Evolutionary conservation across 805 yeast genomes (phyloP).

Genomic region (Debaryomyces castellii): DNA sequence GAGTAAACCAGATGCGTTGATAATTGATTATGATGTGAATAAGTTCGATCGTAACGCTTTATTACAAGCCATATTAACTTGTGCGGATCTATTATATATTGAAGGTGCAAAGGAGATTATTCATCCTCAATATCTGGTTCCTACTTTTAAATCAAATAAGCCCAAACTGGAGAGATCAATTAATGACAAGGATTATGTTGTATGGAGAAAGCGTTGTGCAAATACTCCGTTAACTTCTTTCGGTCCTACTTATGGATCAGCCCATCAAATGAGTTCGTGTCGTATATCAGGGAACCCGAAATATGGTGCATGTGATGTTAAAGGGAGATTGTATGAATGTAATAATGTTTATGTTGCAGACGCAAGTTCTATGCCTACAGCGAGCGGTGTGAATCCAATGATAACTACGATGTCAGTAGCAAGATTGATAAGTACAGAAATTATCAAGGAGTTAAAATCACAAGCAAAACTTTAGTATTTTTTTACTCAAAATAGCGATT

Average conservation of each 20-base stretch:
- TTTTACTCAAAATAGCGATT: background rate
- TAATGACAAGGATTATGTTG: conserved; percentile 43
- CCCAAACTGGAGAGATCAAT: conserved; percentile 38
- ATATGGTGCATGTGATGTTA: conserved; percentile 43
- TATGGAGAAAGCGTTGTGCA: conserved; percentile 31
- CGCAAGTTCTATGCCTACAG: conserved; percentile 50
- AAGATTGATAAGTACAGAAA: conserved; percentile 38
- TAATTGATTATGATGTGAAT: conserved; percentile 39
- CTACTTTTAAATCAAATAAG: conserved; percentile 34
- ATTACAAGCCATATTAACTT: conserved; percentile 32
- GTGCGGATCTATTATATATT: conserved; percentile 47
- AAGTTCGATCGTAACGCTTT: conserved; percentile 44
- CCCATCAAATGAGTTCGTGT: conserved; percentile 56
- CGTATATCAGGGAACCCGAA: conserved; percentile 48
- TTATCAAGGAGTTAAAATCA: conserved; percentile 32
- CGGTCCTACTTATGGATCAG: conserved; percentile 41
- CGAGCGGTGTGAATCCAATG: conserved; percentile 58
- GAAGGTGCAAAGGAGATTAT: conserved; percentile 49
- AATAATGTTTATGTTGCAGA: conserved; percentile 50
- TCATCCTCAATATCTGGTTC: conserved; percentile 30
- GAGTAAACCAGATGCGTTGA: conserved; percentile 28
- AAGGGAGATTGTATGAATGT: conserved; percentile 49
- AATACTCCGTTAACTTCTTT: conserved; percentile 26
- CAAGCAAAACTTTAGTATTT: conserved; percentile 21
- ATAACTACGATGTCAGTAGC: conserved; percentile 48